Evolutionary conservation across 75 land plant genomes (phyloP).

Genomic region (Pinus tabuliformis): DNA sequence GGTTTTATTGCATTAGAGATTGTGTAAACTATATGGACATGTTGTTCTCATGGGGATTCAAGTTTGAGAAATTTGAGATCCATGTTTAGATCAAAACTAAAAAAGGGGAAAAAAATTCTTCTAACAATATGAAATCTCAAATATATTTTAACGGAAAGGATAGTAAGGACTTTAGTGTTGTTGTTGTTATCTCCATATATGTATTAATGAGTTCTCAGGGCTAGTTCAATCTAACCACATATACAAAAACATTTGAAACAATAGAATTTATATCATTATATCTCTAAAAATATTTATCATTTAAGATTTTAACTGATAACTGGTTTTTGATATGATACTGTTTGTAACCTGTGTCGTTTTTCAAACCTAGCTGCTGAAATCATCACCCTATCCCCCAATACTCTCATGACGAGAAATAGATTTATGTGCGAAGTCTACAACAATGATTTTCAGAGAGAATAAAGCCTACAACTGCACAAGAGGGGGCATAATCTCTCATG

Average conservation of each 20-base stretch:
- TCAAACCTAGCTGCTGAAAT: conserved; percentile 91
- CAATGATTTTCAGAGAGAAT: conserved; percentile 69
- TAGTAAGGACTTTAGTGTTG: neutral
- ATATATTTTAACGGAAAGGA: neutral
- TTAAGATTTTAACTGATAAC: no score
- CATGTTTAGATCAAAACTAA: neutral
- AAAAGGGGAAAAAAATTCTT: neutral
- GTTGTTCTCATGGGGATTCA: no score
- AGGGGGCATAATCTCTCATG: conserved; percentile 86
- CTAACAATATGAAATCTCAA: neutral
- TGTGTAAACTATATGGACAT: no score
- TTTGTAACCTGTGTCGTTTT: neutral
- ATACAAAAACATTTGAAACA: neutral
- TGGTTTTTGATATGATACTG: no score
- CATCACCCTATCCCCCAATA: conserved; percentile 84
- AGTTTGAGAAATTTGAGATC: no score
- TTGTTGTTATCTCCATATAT: neutral
- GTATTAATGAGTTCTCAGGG: neutral
- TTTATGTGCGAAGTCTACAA: conserved; percentile 85
- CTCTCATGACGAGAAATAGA: conserved; percentile 84
- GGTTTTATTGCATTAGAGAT: no score
- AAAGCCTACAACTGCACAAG: conserved; percentile 82
- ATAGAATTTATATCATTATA: neutral
- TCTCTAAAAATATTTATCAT: no score
- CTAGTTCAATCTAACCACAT: neutral